These are phyloP conservation scores for Suillus brevipes DNA, from an alignment of 768 basidiomycete genomes.

Conservation along the genomic window DNA sequence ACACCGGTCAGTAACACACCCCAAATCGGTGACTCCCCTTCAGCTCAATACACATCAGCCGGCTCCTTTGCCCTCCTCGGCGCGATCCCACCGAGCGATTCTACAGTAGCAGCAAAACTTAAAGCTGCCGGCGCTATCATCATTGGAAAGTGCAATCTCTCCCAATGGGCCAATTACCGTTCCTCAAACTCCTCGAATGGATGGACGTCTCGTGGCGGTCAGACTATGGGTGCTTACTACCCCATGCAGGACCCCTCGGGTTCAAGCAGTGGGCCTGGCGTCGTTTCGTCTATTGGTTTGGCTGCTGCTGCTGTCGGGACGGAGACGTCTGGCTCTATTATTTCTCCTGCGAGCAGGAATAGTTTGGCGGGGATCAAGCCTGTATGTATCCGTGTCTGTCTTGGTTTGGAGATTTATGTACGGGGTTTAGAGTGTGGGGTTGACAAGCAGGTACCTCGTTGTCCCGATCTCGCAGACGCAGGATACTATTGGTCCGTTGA, in stretches of 20 bases:
- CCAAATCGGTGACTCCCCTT: background rate
- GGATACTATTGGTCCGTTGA: constrained; percentile 55
- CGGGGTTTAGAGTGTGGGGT: no score
- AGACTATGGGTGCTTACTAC: constrained; percentile 46
- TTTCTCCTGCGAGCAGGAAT: constrained; percentile 47
- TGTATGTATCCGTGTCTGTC: constrained; percentile 18
- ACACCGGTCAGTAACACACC: background rate
- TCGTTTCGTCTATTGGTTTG: constrained; percentile 49
- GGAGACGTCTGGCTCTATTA: constrained; percentile 52
- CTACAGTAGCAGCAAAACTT: background rate
- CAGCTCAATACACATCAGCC: background rate
- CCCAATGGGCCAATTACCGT: constrained; percentile 49
- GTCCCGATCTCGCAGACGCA: constrained; percentile 53
- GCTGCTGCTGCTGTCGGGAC: constrained; percentile 43
- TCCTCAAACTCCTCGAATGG: constrained; percentile 40
- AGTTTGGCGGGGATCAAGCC: constrained; percentile 57
- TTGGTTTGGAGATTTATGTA: no score
- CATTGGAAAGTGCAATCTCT: constrained; percentile 50
- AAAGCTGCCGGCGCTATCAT: background rate
- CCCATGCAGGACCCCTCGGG: constrained; percentile 50
- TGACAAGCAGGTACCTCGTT: constrained; percentile 30
- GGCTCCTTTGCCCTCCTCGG: constrained; percentile 3
- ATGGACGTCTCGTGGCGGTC: constrained; percentile 52
- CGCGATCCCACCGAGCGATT: constrained; percentile 7
- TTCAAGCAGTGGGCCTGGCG: constrained; percentile 53